Base-by-base conservation (phyloP, 306 rosid genomes). In the Rubus idaeus region DNA sequence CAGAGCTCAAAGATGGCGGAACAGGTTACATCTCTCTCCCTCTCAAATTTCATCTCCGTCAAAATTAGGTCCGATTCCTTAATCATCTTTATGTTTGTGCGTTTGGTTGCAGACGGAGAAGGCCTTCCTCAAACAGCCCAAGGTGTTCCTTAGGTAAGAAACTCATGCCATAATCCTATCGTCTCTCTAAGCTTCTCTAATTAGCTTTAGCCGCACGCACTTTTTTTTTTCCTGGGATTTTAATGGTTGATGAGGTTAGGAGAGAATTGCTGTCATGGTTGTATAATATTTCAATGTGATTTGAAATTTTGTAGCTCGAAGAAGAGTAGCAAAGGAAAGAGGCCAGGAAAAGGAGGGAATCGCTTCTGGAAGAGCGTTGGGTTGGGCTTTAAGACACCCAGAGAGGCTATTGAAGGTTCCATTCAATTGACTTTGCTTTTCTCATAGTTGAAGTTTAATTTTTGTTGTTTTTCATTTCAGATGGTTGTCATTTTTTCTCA, bases 41-140 rank as follows among this genome's bases (percentile, higher is more conserved):
- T 63, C 62, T 60, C 42, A 3, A 2, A 9, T 4, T 11, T n/a
- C 45, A 16, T 8, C 46, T 69, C 35, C 37, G 12, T 8, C 6
- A 21, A 10, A 63, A 30, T 1, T 30, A 30, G 35, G 35, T 30
- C 35, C 35, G 35, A 30, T 52, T 61, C 2, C 21, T 16, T 26
- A 44, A 17, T 20, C 17, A 17, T 20, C 17, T 47, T 17, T 55
- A 53, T 11, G 40, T 23, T 16, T 7, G 2, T 14, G 21, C 1
- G 35, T 80, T 30, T 66, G 13, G 13, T 75, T 75, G 47, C 80
- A 89, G 94, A 89, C 94, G 37, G 94, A 89, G 86, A 90, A 87
- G 89, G 94, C 94, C 3, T 90, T 87, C 73, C 74, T 90, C 83
- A 90, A 88, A 85, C 94, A 90, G 78, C 94, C 94, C 35, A 90